phyloP scores from a whole-genome alignment of 2,329 filamentous ascomycete species.

The Stachybotrys chlorohalonatus region DNA sequence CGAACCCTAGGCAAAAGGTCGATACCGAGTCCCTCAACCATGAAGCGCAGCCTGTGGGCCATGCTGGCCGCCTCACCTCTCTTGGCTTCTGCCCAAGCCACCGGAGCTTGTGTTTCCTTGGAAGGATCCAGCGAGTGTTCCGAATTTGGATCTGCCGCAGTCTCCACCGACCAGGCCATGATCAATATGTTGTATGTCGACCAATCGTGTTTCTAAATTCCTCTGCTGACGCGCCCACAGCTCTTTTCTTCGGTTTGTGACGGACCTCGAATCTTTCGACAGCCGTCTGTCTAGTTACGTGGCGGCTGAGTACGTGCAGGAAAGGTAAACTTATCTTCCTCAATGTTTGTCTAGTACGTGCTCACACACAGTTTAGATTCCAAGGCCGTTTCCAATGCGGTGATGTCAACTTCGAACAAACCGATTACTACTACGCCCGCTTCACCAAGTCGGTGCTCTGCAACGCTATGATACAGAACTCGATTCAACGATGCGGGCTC shows the following conservation, averaged over 20 bases:
- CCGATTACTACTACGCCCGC: constrained; percentile 77
- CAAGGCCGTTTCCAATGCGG: constrained; percentile 71
- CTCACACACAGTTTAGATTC: constrained; percentile 49
- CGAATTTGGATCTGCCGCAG: constrained; percentile 62
- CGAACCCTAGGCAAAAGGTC: constrained; percentile 8
- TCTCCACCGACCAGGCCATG: constrained; percentile 54
- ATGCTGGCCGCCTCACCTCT: constrained; percentile 16
- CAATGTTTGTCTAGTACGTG: neutral
- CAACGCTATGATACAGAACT: constrained; percentile 90
- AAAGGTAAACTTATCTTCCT: constrained; percentile 53
- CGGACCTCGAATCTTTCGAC: constrained; percentile 70
- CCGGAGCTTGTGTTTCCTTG: constrained; percentile 52
- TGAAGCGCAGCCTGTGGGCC: constrained; percentile 12
- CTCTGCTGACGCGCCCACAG: constrained; percentile 34
- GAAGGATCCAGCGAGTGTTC: constrained; percentile 60
- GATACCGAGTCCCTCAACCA: constrained; percentile 1
- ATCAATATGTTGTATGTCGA: constrained; percentile 54
- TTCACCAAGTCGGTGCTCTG: constrained; percentile 90
- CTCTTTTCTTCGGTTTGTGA: constrained; percentile 78
- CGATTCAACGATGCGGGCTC: constrained; percentile 59
- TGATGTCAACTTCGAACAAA: constrained; percentile 66
- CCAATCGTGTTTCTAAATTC: neutral
- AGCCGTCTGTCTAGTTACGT: constrained; percentile 64
- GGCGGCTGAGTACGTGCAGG: constrained; percentile 61
- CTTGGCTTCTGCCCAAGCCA: constrained; percentile 25